A percentile compares a stretch with the other conserved stretches of the same genome.
Conservation (phyloP, 2,329 filamentous ascomycete species). For the Colletotrichum limetticola region DNA sequence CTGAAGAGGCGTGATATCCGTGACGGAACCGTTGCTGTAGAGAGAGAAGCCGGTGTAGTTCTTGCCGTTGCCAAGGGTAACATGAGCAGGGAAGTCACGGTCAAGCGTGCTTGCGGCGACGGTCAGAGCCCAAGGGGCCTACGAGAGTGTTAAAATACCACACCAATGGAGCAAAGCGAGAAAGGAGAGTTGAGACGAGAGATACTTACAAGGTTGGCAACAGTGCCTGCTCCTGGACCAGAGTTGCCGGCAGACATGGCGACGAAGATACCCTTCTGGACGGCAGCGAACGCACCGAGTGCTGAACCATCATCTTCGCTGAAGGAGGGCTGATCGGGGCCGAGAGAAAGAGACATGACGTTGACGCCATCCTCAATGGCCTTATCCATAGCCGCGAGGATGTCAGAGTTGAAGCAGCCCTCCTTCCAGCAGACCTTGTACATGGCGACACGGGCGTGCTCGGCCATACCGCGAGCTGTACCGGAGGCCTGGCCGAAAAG, state of each 20-base stretch:
- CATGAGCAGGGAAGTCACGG: constrained; percentile 17
- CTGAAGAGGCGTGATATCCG: constrained; percentile 5
- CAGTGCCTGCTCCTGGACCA: not conserved
- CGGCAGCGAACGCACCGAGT: constrained; percentile 6
- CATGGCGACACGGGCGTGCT: constrained; percentile 9
- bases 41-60: constrained; percentile 18
- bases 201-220: not conserved
- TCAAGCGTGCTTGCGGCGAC: constrained; percentile 28
- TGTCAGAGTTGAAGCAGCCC: constrained; percentile 14
- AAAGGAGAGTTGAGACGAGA: not conserved
- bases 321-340: not conserved
- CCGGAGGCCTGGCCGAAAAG: constrained; percentile 19
- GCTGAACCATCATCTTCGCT: not conserved
- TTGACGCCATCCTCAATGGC: constrained; percentile 29
- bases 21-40: constrained; percentile 10
- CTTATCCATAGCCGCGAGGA: constrained; percentile 17
- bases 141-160: not conserved
- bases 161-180: not conserved
- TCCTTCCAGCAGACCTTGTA: constrained; percentile 22
- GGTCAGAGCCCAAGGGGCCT: constrained; percentile 13
- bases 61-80: constrained; percentile 19
- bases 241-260: constrained; percentile 1
- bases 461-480: constrained; percentile 24
- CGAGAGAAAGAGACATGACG: constrained; percentile 18
- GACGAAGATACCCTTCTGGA: constrained; percentile 16